Percentiles rank a stretch among this genome's conserved stretches.
phyloP scores from a whole-genome alignment of 2,329 filamentous ascomycete species.

The Colletotrichum tofieldiae region DNA sequence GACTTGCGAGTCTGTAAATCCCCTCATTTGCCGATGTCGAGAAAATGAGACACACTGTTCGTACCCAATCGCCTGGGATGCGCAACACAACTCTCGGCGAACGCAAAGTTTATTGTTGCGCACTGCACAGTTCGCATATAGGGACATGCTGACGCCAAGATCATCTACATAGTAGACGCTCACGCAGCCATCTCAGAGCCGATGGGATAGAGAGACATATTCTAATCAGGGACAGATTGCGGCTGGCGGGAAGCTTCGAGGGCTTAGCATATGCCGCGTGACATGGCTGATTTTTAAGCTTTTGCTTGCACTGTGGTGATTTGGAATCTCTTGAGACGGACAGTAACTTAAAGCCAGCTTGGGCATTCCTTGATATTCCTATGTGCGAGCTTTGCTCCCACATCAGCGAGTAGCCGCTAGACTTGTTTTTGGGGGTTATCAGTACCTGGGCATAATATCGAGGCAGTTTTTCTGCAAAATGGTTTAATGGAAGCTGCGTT shows the following conservation, averaged over 20 bases:
- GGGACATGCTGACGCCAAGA: not conserved
- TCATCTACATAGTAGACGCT: not conserved
- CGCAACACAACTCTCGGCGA: slow-evolving; percentile 5
- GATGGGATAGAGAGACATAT: not conserved
- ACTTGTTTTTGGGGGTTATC: not conserved
- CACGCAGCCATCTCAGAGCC: not conserved
- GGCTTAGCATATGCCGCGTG: slow-evolving; percentile 1
- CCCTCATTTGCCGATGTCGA: slow-evolving; percentile 5
- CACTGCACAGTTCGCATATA: not conserved
- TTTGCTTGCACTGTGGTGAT: not conserved
- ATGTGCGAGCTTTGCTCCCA: too few species aligned
- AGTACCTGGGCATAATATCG: too few species aligned
- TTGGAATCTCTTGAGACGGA: not conserved
- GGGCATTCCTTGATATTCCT: not conserved
- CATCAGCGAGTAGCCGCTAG: not conserved
- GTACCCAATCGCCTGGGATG: not conserved
- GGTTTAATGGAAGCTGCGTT: too few species aligned
- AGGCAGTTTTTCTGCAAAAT: too few species aligned
- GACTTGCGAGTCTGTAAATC: not conserved
- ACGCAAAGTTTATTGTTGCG: not conserved
- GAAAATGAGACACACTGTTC: not conserved
- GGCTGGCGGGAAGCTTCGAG: not conserved
- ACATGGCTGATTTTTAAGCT: not conserved
- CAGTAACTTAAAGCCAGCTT: not conserved
- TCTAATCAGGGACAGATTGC: not conserved